Evolutionary conservation across 495 filamentous ascomycete genomes (phyloP).

Genomic region (Aspergillus conjunctus): DNA sequence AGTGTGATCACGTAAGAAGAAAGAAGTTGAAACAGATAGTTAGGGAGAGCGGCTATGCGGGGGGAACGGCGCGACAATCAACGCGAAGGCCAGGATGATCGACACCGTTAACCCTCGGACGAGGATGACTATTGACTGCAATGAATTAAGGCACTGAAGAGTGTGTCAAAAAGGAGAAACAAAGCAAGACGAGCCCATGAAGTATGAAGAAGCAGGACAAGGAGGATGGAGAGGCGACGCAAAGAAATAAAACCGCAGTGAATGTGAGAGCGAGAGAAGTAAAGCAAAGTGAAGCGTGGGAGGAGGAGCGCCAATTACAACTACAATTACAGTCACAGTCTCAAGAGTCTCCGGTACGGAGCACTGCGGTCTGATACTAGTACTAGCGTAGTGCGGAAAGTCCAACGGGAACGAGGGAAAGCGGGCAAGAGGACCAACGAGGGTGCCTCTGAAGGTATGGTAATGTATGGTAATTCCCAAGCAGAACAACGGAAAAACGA

Average conservation of each 20-base stretch:
- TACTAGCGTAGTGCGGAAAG: neutral
- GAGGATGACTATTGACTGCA: slow-evolving; percentile 27
- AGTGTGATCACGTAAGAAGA: slow-evolving; percentile 28
- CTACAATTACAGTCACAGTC: no score
- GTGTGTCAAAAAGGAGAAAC: slow-evolving; percentile 8
- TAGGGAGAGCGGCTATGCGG: slow-evolving; percentile 38
- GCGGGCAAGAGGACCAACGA: neutral
- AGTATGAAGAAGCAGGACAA: neutral
- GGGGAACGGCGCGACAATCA: slow-evolving; percentile 44
- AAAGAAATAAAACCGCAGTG: slow-evolving; percentile 2
- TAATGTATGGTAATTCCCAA: slow-evolving; percentile 1
- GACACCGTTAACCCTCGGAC: slow-evolving; percentile 35
- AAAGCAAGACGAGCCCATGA: slow-evolving; percentile 4
- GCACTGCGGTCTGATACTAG: no score
- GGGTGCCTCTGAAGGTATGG: neutral
- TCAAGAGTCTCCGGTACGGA: neutral
- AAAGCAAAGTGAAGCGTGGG: neutral
- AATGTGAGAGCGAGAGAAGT: neutral
- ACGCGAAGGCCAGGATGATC: slow-evolving; percentile 42
- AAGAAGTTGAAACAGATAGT: slow-evolving; percentile 17
- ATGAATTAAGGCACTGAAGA: slow-evolving; percentile 12
- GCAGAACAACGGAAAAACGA: slow-evolving; percentile 16
- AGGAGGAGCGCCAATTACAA: neutral
- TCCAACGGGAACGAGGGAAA: neutral
- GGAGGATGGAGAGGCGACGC: neutral